Percentiles rank a stretch among this genome's conserved stretches.
These are phyloP conservation scores for Amoebophrya sp. DNA, from an alignment of 169 alveolate species.

Conservation along the genomic window DNA sequence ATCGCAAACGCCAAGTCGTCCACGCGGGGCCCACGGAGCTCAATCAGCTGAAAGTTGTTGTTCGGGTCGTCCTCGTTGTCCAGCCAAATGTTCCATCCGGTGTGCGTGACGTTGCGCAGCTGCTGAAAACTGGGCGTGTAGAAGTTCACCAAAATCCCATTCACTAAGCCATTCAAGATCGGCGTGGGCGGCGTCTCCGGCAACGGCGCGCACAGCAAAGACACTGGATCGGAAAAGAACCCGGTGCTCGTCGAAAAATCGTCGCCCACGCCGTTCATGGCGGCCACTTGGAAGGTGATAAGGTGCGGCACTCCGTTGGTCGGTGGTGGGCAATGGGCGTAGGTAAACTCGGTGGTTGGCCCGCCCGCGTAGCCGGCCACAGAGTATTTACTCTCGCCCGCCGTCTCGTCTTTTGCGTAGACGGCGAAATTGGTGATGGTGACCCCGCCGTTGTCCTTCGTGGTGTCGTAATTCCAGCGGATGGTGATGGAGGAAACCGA, in stretches of 20 bases:
- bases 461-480: not conserved
- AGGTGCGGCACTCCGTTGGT: not conserved
- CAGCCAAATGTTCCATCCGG: slow-evolving; percentile 10
- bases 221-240: not conserved
- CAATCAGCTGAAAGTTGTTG: not conserved
- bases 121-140: not conserved
- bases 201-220: not conserved
- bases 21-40: not conserved
- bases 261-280: slow-evolving; percentile 30
- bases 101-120: slow-evolving; percentile 27
- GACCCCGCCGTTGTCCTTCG: slow-evolving; percentile 19
- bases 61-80: slow-evolving; percentile 24
- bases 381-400: not conserved
- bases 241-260: not conserved
- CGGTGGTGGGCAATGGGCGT: not conserved
- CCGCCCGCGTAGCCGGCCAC: not conserved
- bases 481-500: not conserved
- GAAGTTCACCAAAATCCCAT: not conserved
- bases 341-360: not conserved
- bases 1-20: not conserved
- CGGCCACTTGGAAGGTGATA: slow-evolving; percentile 26
- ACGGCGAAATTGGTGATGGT: not conserved
- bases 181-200: slow-evolving; percentile 33
- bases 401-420: not conserved
- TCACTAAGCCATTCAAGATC: not conserved